Percentiles rank a stretch among this genome's conserved stretches.
Conservation (phyloP, 176 grass and related monocot species). For the Musa itinerans region DNA sequence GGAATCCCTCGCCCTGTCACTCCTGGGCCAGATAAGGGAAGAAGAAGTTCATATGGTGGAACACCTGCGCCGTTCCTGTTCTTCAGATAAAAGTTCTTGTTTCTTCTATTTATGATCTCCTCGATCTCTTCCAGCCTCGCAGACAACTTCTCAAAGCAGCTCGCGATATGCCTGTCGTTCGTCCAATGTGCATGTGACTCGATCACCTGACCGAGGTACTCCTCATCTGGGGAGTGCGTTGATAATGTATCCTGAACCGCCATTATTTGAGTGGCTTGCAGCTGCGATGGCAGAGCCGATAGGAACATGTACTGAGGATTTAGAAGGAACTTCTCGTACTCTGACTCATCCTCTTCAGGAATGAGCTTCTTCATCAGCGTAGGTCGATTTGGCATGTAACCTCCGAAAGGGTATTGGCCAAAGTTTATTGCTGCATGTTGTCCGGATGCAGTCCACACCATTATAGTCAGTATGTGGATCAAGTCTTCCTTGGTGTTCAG, state of each 20-base stretch:
- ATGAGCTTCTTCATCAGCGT: slow-evolving; percentile 46
- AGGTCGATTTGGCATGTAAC: slow-evolving; percentile 63
- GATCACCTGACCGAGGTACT: slow-evolving; percentile 37
- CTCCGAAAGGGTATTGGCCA: slow-evolving; percentile 53
- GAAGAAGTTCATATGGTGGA: slow-evolving; percentile 45
- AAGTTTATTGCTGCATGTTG: slow-evolving; percentile 74
- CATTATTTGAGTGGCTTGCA: slow-evolving; percentile 29
- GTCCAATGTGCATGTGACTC: slow-evolving; percentile 28
- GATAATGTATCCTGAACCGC: slow-evolving; percentile 35
- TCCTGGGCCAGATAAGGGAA: slow-evolving; percentile 25
- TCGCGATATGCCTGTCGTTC: slow-evolving; percentile 5
- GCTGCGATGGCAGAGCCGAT: slow-evolving; percentile 34
- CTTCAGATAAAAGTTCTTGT: slow-evolving; percentile 5
- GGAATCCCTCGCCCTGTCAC: slow-evolving; percentile 55
- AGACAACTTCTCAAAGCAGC: slow-evolving; percentile 32
- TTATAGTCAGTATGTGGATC: slow-evolving; percentile 30
- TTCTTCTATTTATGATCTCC: slow-evolving; percentile 31
- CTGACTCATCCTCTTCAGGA: slow-evolving; percentile 20
- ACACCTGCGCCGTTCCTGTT: slow-evolving; percentile 50
- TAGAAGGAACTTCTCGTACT: slow-evolving; percentile 10
- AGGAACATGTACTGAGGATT: slow-evolving; percentile 29
- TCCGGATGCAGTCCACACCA: slow-evolving; percentile 56
- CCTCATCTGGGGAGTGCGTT: slow-evolving; percentile 44
- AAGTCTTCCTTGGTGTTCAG: slow-evolving; percentile 31
- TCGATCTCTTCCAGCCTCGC: slow-evolving; percentile 35